Percentiles rank a stretch among this genome's conserved stretches.
Conservation (phyloP, 1,284 basidiomycete species). For the Trametes sp. region DNA sequence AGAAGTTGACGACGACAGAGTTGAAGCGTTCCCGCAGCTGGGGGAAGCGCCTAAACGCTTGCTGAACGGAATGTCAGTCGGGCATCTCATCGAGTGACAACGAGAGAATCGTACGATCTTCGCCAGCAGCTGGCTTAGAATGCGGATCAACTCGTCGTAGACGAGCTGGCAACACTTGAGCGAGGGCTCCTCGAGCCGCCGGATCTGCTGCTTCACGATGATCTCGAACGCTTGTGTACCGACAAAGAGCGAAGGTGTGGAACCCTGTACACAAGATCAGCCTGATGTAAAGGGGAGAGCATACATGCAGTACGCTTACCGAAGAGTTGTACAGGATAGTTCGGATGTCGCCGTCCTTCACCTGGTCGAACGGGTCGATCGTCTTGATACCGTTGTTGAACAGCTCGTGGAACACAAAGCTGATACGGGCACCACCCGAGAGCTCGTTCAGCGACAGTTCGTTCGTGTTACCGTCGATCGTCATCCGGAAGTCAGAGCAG, state of each 20-base stretch:
- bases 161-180: conserved; percentile 94
- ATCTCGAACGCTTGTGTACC: conserved; percentile 97
- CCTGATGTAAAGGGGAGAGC: background rate
- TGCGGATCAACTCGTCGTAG: conserved; percentile 97
- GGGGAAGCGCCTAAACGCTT: conserved; percentile 95
- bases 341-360: conserved; percentile 97
- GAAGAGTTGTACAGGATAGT: conserved; percentile 97
- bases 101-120: conserved; percentile 79
- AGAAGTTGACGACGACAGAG: conserved; percentile 93
- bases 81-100: conserved; percentile 13
- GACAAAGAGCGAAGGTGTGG: conserved; percentile 95
- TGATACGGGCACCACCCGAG: conserved; percentile 96
- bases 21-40: conserved; percentile 96
- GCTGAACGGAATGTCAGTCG: conserved; percentile 53
- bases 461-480: conserved; percentile 97
- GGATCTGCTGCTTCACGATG: conserved; percentile 99
- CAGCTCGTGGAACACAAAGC: conserved; percentile 97
- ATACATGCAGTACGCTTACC: conserved; percentile 51
- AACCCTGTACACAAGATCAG: conserved; percentile 65
- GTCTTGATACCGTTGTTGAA: conserved; percentile 96
- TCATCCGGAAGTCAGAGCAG: conserved; percentile 93
- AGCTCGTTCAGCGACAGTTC: conserved; percentile 95
- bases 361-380: conserved; percentile 98
- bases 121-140: conserved; percentile 86
- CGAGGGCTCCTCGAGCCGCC: conserved; percentile 92